These are phyloP conservation scores for Aspergillus sp. DNA, from an alignment of 2,329 filamentous ascomycete species.

Conservation along the genomic window DNA sequence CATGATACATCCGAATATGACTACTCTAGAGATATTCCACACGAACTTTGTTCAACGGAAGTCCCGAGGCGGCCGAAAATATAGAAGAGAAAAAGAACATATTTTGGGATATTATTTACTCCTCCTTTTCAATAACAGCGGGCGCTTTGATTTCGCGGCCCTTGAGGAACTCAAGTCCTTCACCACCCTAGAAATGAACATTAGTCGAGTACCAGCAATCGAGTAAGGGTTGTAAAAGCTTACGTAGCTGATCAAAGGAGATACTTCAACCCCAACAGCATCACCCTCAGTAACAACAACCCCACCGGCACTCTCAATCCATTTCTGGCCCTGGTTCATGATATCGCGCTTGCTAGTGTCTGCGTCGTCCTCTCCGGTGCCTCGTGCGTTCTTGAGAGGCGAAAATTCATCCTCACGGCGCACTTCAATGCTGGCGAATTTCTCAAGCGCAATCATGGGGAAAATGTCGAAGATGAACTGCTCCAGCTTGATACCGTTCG, in stretches of 20 bases:
- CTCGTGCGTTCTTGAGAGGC: slow-evolving; percentile 85
- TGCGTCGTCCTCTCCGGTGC: slow-evolving; percentile 87
- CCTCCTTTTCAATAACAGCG: slow-evolving; percentile 63
- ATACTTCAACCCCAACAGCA: slow-evolving; percentile 77
- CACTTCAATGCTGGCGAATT: slow-evolving; percentile 96
- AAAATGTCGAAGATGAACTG: slow-evolving; percentile 99
- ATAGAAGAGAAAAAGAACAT: background rate
- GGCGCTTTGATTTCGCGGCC: slow-evolving; percentile 62
- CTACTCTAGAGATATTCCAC: background rate
- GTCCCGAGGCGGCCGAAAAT: no score
- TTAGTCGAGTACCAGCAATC: slow-evolving; percentile 11
- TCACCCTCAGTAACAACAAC: slow-evolving; percentile 65
- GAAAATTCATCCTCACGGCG: slow-evolving; percentile 97
- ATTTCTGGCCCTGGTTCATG: slow-evolving; percentile 83
- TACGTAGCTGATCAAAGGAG: slow-evolving; percentile 93
- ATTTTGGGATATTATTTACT: slow-evolving; percentile 25
- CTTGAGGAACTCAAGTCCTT: slow-evolving; percentile 63
- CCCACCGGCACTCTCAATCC: slow-evolving; percentile 77
- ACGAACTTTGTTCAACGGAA: background rate
- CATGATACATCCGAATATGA: background rate
- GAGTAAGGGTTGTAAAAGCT: slow-evolving; percentile 46
- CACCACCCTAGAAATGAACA: slow-evolving; percentile 52
- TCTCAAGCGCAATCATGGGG: slow-evolving; percentile 77
- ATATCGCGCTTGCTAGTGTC: slow-evolving; percentile 92
- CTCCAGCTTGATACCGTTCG: slow-evolving; percentile 98